Percentiles rank a stretch among this genome's conserved stretches.
phyloP scores from a whole-genome alignment of 1,284 basidiomycete genomes.

The Apiotrichum porosum region DNA sequence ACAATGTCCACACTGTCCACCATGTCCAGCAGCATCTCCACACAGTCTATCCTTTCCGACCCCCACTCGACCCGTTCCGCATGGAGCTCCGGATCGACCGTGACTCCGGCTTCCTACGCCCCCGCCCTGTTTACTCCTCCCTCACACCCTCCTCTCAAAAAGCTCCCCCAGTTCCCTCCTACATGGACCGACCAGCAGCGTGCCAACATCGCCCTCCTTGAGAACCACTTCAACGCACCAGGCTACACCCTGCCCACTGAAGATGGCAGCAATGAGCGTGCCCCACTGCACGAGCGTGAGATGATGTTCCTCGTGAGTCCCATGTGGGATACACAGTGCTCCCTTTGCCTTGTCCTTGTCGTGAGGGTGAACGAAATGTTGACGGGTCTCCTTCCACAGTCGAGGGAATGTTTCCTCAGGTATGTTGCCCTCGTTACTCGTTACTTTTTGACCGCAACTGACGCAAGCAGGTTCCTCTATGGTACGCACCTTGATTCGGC shows the following conservation, averaged over 20 bases:
- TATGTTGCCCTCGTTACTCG: neutral
- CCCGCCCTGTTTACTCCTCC: too few relatives aligned
- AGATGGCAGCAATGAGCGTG: conserved; percentile 12
- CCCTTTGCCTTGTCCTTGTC: too few relatives aligned
- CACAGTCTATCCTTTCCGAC: too few relatives aligned
- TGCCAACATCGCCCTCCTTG: conserved; percentile 6
- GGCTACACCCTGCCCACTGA: conserved; percentile 22
- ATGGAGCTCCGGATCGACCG: too few relatives aligned
- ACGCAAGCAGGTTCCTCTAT: conserved; percentile 1
- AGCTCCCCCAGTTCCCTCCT: neutral
- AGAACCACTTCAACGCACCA: conserved; percentile 22
- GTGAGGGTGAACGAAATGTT: too few relatives aligned
- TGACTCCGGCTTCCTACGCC: too few relatives aligned
- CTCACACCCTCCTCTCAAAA: too few relatives aligned
- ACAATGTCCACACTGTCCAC: neutral
- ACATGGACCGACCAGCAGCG: neutral
- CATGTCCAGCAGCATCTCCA: too few relatives aligned
- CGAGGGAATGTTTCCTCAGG: neutral
- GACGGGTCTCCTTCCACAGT: too few relatives aligned
- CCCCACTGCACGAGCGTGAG: conserved; percentile 29
- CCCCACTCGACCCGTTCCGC: too few relatives aligned
- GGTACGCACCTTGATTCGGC: conserved; percentile 1
- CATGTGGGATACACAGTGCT: neutral
- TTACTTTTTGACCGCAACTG: neutral
- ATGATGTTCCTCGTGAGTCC: conserved; percentile 42